These are phyloP conservation scores for Camelina hispida DNA, from an alignment of 345 rosid genomes.

Conservation along the genomic window DNA sequence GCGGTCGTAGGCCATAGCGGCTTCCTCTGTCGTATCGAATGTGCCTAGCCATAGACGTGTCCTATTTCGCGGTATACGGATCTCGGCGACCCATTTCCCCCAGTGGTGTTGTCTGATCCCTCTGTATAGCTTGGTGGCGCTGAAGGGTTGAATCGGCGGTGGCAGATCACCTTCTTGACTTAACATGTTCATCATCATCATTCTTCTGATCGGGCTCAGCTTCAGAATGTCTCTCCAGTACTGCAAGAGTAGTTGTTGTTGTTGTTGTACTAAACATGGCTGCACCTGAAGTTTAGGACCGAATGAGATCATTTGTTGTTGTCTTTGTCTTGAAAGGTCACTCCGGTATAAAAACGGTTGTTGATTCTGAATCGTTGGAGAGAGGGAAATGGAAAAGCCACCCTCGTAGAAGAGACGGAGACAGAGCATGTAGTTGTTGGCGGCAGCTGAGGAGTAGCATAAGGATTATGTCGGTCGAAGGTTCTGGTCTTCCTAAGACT, in stretches of 20 bases:
- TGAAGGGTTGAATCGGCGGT: conserved; percentile 69
- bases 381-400: conserved; percentile 58
- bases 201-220: conserved; percentile 68
- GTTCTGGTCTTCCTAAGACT: conserved; percentile 71
- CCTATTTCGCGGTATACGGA: conserved; percentile 88
- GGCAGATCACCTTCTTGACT: conserved; percentile 66
- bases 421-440: conserved; percentile 29
- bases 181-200: conserved; percentile 73
- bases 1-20: conserved; percentile 90
- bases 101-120: conserved; percentile 96
- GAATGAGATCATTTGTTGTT: conserved; percentile 74
- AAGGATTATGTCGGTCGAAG: conserved; percentile 56
- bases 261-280: conserved; percentile 47
- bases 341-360: conserved; percentile 47
- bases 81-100: conserved; percentile 99
- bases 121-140: conserved; percentile 80
- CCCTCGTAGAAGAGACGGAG: conserved; percentile 45
- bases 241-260: conserved; percentile 66
- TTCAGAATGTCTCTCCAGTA: conserved; percentile 67
- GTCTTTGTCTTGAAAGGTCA: conserved; percentile 47
- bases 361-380: conserved; percentile 50
- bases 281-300: conserved; percentile 56
- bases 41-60: conserved; percentile 97
- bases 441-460: conserved; percentile 8
- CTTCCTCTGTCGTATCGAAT: conserved; percentile 91